phyloP scores from a whole-genome alignment of 169 alveolate species.

The Plasmodium fragile region DNA sequence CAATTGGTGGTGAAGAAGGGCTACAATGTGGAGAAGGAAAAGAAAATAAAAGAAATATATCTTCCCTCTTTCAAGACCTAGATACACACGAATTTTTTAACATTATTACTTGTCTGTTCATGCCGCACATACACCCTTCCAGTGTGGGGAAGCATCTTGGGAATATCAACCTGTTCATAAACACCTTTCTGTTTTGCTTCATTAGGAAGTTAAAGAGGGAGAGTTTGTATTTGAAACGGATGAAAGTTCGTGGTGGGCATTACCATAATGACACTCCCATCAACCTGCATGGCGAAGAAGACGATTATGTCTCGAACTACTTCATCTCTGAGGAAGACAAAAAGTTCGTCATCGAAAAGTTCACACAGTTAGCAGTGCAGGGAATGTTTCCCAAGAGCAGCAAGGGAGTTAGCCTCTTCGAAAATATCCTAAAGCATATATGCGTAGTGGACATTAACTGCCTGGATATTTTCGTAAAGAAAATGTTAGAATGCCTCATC shows the following conservation, averaged over 20 bases:
- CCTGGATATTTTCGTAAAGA: slow-evolving; percentile 50
- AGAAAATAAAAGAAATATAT: neutral
- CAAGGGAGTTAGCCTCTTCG: slow-evolving; percentile 67
- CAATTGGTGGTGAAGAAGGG: neutral
- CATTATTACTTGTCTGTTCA: slow-evolving; percentile 54
- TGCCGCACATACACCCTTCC: slow-evolving; percentile 74
- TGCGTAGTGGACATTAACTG: slow-evolving; percentile 60
- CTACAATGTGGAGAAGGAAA: neutral
- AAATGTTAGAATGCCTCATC: slow-evolving; percentile 42
- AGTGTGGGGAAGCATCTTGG: slow-evolving; percentile 72
- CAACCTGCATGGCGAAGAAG: neutral
- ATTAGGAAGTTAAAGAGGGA: slow-evolving; percentile 70
- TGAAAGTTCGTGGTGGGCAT: neutral
- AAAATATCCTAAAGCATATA: slow-evolving; percentile 65
- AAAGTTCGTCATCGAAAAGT: slow-evolving; percentile 48
- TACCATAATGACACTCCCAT: neutral
- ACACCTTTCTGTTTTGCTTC: slow-evolving; percentile 48
- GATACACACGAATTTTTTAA: slow-evolving; percentile 51
- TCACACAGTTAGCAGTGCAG: slow-evolving; percentile 43
- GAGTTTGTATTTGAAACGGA: slow-evolving; percentile 12
- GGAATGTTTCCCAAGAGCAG: slow-evolving; percentile 68
- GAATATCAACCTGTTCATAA: slow-evolving; percentile 49
- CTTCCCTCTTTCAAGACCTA: slow-evolving; percentile 16
- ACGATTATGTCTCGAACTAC: slow-evolving; percentile 33
- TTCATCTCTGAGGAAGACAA: slow-evolving; percentile 60